phyloP scores from a whole-genome alignment of 1,139 yeast species.

The Sugiyamaella xylanicola region DNA sequence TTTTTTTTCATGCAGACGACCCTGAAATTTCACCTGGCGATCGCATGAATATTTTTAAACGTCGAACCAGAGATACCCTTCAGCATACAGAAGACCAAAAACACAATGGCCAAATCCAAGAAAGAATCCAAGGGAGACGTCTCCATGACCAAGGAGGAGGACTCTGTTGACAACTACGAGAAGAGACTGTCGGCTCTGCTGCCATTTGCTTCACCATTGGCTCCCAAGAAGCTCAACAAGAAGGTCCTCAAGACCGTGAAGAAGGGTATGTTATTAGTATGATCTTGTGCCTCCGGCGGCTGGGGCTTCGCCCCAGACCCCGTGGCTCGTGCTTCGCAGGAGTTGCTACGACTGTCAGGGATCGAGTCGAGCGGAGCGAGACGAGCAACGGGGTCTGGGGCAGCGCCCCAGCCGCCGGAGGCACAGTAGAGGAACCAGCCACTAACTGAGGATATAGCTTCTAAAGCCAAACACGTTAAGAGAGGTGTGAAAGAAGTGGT shows the following conservation, averaged over 20 bases:
- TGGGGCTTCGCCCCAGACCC: not conserved
- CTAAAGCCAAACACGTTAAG: slow-evolving; percentile 97
- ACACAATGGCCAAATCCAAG: slow-evolving; percentile 40
- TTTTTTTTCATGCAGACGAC: slow-evolving; percentile 9
- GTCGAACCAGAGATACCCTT: not conserved
- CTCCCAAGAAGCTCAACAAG: slow-evolving; percentile 93
- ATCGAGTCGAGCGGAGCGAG: not conserved
- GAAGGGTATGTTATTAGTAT: slow-evolving; percentile 58
- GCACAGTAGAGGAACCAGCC: too few species aligned
- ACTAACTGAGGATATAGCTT: slow-evolving; percentile 49
- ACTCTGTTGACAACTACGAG: slow-evolving; percentile 80
- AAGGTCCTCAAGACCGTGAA: slow-evolving; percentile 93
- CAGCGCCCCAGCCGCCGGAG: slow-evolving; percentile 2
- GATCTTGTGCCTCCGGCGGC: not conserved
- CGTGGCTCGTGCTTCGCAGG: not conserved
- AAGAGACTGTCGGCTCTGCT: slow-evolving; percentile 84
- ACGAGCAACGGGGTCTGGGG: slow-evolving; percentile 1
- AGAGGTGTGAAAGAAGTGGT: slow-evolving; percentile 99
- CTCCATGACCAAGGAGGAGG: slow-evolving; percentile 23
- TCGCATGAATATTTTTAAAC: not conserved
- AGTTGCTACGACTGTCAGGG: too few species aligned
- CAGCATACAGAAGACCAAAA: not conserved
- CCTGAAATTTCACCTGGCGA: slow-evolving; percentile 1
- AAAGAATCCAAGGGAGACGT: slow-evolving; percentile 29
- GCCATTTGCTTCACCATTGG: slow-evolving; percentile 93